Base-by-base conservation (phyloP, 305 asterid genomes). In the Plantago lanceolata region DNA sequence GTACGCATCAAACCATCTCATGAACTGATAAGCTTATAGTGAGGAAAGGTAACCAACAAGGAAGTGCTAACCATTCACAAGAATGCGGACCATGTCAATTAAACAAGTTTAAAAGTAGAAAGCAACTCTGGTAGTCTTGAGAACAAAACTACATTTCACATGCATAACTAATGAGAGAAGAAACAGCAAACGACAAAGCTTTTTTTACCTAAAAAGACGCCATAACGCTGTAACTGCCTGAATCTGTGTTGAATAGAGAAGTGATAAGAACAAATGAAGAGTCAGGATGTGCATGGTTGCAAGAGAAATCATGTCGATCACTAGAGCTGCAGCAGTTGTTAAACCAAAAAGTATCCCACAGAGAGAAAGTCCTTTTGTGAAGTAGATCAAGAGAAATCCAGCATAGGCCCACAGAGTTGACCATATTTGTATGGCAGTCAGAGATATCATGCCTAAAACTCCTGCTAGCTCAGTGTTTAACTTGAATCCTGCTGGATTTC, bases 401-500 rank as follows among this genome's bases (percentile, higher is more conserved):
- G 80, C 57, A 21, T 78, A 77, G 57, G 74, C 78, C 97, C 97
- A 85, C 48, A 93, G 78, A 12, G 99, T 87, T 31, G 96, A 93
- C 99, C 99, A 93, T 63, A 89, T 79, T 71, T 93, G 97, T 70
- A 93, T 83, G 7, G 82, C 87, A 71, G 82, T 90, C 59, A 93
- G 81, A 66, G 89, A 89, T 55, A 89, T 72, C 81, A 88, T 84
- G 76, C 99, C 99, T 76, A 93, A 92, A 71, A 93, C 81, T 78
- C 88, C 88, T 35, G 99, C 97, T 63, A 93, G 85, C 81, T 93
- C 99, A 33, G 97, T 81, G 69, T 93, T 93, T 82, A 93, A 78
- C 81, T 93, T 93, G 81, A 93, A 93, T 57, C 99, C 99, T 6
- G 99, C 99, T 4, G 97, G 99, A 77, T 87, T 84, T 44, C 96